Conservation (phyloP, 2,329 filamentous ascomycete genomes). For the Epichloe sibirici region DNA sequence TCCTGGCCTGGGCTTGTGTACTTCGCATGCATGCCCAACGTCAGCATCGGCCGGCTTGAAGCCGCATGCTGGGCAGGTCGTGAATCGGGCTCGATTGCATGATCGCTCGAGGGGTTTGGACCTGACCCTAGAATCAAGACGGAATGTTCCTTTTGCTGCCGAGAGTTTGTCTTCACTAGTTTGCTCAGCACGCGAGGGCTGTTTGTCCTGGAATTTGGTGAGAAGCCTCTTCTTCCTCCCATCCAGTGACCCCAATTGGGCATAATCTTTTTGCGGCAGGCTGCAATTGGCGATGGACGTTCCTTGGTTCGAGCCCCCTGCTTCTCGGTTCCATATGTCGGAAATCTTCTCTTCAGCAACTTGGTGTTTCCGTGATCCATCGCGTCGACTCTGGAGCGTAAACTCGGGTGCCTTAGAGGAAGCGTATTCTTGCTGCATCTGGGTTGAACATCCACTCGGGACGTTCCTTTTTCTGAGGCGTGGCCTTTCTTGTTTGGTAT, state of each 20-base stretch:
- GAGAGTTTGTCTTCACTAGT: not conserved
- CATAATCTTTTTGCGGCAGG: not conserved
- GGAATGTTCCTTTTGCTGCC: not conserved
- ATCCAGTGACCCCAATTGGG: conserved; percentile 4
- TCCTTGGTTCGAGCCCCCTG: not conserved
- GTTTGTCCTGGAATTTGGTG: not conserved
- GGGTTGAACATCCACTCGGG: not conserved
- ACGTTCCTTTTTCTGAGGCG: not conserved
- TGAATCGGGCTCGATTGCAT: not conserved
- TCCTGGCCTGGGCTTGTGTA: not conserved
- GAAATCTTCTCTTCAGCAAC: not conserved
- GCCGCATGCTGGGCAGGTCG: not conserved
- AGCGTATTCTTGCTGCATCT: not conserved
- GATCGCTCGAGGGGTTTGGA: not conserved
- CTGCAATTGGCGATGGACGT: not conserved
- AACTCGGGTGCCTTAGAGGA: not conserved
- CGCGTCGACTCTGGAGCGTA: not conserved
- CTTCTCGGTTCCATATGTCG: not conserved
- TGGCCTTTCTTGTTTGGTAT: not conserved
- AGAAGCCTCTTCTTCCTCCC: conserved; percentile 9
- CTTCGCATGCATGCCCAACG: not conserved
- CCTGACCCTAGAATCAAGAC: not conserved
- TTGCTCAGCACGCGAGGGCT: not conserved
- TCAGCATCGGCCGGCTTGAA: conserved; percentile 5
- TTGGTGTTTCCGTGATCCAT: not conserved